These are phyloP conservation scores for Leonotis leonurus DNA, from an alignment of 257 asterid species.

Conservation along the genomic window DNA sequence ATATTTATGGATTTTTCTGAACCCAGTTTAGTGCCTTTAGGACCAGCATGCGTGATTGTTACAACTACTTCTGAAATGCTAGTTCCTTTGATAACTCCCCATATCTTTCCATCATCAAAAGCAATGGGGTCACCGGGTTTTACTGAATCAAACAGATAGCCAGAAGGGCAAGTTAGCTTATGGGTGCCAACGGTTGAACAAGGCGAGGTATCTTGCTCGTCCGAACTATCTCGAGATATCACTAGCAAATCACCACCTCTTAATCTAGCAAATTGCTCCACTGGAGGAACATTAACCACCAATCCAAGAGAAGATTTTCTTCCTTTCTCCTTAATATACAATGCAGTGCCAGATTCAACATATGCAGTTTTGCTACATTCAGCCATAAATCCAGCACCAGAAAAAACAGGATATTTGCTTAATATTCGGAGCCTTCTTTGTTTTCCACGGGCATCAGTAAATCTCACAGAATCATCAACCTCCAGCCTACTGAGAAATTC, in stretches of 20 bases:
- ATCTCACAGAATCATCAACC: constrained; percentile 39
- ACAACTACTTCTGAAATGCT: constrained; percentile 60
- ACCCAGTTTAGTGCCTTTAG: constrained; percentile 59
- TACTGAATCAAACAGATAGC: constrained; percentile 66
- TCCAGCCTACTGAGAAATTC: constrained; percentile 44
- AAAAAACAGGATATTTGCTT: constrained; percentile 48
- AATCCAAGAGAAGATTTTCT: constrained; percentile 37
- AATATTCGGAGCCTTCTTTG: constrained; percentile 34
- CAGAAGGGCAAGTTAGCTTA: constrained; percentile 57
- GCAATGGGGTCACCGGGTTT: constrained; percentile 69
- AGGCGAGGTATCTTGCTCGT: constrained; percentile 25
- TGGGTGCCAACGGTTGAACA: constrained; percentile 32
- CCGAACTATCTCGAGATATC: constrained; percentile 50
- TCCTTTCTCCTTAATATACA: constrained; percentile 36
- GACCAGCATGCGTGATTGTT: constrained; percentile 59
- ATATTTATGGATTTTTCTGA: constrained; percentile 71
- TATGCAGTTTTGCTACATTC: constrained; percentile 55
- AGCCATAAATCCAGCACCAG: constrained; percentile 59
- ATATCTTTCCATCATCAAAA: constrained; percentile 72
- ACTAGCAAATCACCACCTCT: constrained; percentile 55
- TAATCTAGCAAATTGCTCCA: constrained; percentile 47
- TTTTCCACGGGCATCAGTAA: constrained; percentile 54
- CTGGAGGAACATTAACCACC: constrained; percentile 51
- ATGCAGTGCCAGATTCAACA: constrained; percentile 50
- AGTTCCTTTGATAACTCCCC: constrained; percentile 61